Evolutionary conservation across 2,329 filamentous ascomycete genomes (phyloP).

Genomic region (Phyllosticta citriasiana): DNA sequence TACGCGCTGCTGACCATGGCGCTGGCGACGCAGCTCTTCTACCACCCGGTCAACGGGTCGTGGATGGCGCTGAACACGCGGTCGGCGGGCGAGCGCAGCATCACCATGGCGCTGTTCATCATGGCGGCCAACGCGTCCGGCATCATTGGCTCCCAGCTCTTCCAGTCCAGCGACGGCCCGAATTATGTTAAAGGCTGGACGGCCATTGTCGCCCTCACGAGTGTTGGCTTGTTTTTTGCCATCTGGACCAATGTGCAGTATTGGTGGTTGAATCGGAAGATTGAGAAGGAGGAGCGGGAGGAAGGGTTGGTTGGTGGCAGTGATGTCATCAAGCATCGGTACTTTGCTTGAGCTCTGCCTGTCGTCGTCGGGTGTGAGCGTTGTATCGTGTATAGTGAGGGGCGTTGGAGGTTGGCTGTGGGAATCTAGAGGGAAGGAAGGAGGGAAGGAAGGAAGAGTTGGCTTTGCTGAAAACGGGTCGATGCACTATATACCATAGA

Average conservation of each 20-base stretch:
- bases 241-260: conserved; percentile 13
- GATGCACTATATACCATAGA: no score
- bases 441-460: no score
- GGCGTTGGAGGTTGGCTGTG: neutral
- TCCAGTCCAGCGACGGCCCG: conserved; percentile 13
- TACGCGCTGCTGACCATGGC: conserved; percentile 9
- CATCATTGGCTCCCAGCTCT: conserved; percentile 16
- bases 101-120: conserved; percentile 16
- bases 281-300: conserved; percentile 1
- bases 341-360: neutral
- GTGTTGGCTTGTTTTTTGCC: conserved; percentile 6
- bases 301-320: neutral
- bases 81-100: conserved; percentile 13
- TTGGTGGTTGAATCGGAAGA: conserved; percentile 11
- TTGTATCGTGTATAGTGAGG: no score
- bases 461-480: no score
- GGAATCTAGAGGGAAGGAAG: no score
- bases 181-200: conserved; percentile 14
- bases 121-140: conserved; percentile 14
- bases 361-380: neutral
- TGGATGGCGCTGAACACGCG: conserved; percentile 16
- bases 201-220: conserved; percentile 11
- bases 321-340: neutral
- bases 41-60: conserved; percentile 14
- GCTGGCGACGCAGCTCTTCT: conserved; percentile 4